phyloP scores from a whole-genome alignment of 495 filamentous ascomycete genomes.

The Hypoxylon perforatum region DNA sequence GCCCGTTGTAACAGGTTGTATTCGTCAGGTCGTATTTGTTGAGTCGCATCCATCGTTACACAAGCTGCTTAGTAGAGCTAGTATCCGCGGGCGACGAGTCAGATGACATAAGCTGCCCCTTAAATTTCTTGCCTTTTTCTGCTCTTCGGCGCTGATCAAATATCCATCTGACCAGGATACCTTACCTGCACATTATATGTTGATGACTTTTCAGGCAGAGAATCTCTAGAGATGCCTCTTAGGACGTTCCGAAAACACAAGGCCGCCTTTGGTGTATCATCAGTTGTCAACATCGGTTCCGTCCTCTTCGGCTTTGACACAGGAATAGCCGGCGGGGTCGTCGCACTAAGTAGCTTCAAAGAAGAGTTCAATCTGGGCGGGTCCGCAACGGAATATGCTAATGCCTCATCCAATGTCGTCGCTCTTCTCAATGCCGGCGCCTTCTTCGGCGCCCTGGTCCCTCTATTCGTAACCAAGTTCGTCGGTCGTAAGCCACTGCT shows the following conservation, averaged over 20 bases:
- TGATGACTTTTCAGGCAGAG: too few relatives aligned
- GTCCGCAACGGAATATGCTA: slow-evolving; percentile 7
- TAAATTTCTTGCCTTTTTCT: too few relatives aligned
- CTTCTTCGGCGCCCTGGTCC: slow-evolving; percentile 11
- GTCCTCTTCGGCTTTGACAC: slow-evolving; percentile 32
- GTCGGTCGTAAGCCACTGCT: slow-evolving; percentile 20
- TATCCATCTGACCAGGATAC: too few relatives aligned
- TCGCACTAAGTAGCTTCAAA: slow-evolving; percentile 24
- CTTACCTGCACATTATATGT: too few relatives aligned
- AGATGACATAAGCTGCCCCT: too few relatives aligned
- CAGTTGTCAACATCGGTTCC: slow-evolving; percentile 19
- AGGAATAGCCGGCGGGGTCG: slow-evolving; percentile 21
- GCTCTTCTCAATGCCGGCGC: slow-evolving; percentile 10
- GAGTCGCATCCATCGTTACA: too few relatives aligned
- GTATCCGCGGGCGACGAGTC: too few relatives aligned
- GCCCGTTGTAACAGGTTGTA: too few relatives aligned
- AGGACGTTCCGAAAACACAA: slow-evolving; percentile 13
- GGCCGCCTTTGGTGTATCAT: slow-evolving; percentile 12
- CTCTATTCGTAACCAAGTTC: slow-evolving; percentile 7
- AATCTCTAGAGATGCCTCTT: not conserved
- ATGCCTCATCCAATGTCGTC: slow-evolving; percentile 10
- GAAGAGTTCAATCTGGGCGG: slow-evolving; percentile 18
- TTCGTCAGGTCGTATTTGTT: too few relatives aligned
- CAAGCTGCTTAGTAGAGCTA: too few relatives aligned
- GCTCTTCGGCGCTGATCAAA: too few relatives aligned